Evolutionary conservation across 768 basidiomycete species (phyloP).

Genomic region (Rhodocollybia butyracea): DNA sequence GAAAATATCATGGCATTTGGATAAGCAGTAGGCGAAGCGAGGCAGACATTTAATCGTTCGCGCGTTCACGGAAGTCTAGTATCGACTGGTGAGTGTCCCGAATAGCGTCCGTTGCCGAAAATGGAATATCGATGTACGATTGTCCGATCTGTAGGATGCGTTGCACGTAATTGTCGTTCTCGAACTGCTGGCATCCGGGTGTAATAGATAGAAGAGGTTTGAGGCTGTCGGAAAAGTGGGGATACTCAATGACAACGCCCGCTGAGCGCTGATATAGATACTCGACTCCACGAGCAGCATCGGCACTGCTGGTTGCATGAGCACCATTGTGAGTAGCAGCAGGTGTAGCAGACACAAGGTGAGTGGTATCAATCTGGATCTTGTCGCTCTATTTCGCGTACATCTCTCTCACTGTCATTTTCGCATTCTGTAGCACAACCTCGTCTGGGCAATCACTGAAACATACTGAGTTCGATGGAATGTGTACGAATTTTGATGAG

Average conservation of each 20-base stretch:
- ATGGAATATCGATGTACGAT: too few relatives aligned
- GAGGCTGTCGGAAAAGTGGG: slow-evolving; percentile 93
- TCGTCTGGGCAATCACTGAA: slow-evolving; percentile 87
- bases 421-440: slow-evolving; percentile 75
- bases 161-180: too few relatives aligned
- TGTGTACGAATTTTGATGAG: slow-evolving; percentile 83
- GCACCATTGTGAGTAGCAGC: slow-evolving; percentile 62
- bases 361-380: slow-evolving; percentile 97
- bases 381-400: slow-evolving; percentile 86
- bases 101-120: too few relatives aligned
- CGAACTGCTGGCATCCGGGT: too few relatives aligned
- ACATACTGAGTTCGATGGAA: slow-evolving; percentile 86
- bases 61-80: too few relatives aligned
- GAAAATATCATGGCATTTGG: too few relatives aligned
- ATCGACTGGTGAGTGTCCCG: too few relatives aligned
- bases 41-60: too few relatives aligned
- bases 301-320: slow-evolving; percentile 47
- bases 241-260: slow-evolving; percentile 90
- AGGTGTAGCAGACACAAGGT: slow-evolving; percentile 95
- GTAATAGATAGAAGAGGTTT: too few relatives aligned
- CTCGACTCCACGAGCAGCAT: slow-evolving; percentile 71
- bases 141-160: too few relatives aligned
- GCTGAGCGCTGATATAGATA: too few relatives aligned
- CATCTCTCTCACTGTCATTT: slow-evolving; percentile 80
- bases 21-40: too few relatives aligned